These are phyloP conservation scores for Kodamaea sp. DNA, from an alignment of 1,139 yeast genomes.

Conservation along the genomic window DNA sequence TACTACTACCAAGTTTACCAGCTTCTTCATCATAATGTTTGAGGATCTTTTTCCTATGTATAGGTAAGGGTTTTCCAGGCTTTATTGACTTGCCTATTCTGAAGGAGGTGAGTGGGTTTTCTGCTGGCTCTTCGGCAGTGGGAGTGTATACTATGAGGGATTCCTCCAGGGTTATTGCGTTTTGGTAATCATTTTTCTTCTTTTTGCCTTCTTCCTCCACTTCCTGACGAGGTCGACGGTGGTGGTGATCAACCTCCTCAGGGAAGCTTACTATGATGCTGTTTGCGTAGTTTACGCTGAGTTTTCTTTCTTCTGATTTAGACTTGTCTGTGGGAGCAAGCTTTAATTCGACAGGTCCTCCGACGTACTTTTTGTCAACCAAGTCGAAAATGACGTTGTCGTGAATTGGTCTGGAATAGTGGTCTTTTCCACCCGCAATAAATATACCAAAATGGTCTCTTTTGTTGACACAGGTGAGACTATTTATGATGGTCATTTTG, in stretches of 20 bases:
- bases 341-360: slow-evolving; percentile 30
- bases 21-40: slow-evolving; percentile 2
- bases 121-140: slow-evolving; percentile 14
- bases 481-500: slow-evolving; percentile 46
- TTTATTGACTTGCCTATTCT: slow-evolving; percentile 37
- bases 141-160: slow-evolving; percentile 43
- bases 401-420: slow-evolving; percentile 37
- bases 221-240: slow-evolving; percentile 9
- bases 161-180: slow-evolving; percentile 21
- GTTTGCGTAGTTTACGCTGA: slow-evolving; percentile 34
- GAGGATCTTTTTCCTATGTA: slow-evolving; percentile 17
- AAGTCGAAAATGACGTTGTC: slow-evolving; percentile 56
- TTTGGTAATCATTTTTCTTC: slow-evolving; percentile 6
- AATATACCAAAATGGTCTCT: slow-evolving; percentile 55
- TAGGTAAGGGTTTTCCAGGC: slow-evolving; percentile 33
- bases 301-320: slow-evolving; percentile 16
- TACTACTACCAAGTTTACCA: background rate
- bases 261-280: slow-evolving; percentile 36
- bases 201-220: slow-evolving; percentile 5
- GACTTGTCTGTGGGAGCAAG: slow-evolving; percentile 16
- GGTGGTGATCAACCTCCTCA: slow-evolving; percentile 28
- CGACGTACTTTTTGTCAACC: slow-evolving; percentile 47
- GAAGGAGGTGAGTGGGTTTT: slow-evolving; percentile 41
- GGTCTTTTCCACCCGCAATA: slow-evolving; percentile 62
- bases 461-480: slow-evolving; percentile 42